These are phyloP conservation scores for Mollisiaceae sp. DNA, from an alignment of 2,329 filamentous ascomycete genomes.

Conservation along the genomic window DNA sequence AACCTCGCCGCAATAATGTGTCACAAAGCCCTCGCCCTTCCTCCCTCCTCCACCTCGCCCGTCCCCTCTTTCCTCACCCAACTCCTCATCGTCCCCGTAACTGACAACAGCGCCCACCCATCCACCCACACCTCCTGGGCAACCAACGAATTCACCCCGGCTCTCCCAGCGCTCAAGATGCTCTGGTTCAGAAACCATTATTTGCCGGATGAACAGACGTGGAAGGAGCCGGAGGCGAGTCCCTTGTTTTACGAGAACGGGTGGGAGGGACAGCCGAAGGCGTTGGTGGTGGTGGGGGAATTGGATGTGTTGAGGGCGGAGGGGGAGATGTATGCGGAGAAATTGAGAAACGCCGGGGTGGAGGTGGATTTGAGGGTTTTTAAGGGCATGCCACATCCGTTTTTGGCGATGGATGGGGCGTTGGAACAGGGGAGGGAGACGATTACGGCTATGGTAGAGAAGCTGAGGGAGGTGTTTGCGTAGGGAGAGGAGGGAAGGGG, in stretches of 20 bases:
- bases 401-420: slow-evolving; percentile 61
- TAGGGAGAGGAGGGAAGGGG: background rate
- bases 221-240: slow-evolving; percentile 58
- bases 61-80: slow-evolving; percentile 52
- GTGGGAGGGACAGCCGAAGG: slow-evolving; percentile 55
- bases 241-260: slow-evolving; percentile 55
- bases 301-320: slow-evolving; percentile 62
- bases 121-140: slow-evolving; percentile 53
- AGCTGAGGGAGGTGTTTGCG: slow-evolving; percentile 33
- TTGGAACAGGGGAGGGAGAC: slow-evolving; percentile 56
- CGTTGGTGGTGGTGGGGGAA: slow-evolving; percentile 59
- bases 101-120: slow-evolving; percentile 59
- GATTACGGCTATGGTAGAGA: slow-evolving; percentile 48
- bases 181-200: slow-evolving; percentile 65
- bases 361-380: slow-evolving; percentile 54
- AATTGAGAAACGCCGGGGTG: slow-evolving; percentile 53
- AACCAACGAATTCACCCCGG: slow-evolving; percentile 56
- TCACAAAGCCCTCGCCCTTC: slow-evolving; percentile 48
- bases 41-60: slow-evolving; percentile 17
- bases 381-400: slow-evolving; percentile 62
- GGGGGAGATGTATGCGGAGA: slow-evolving; percentile 56
- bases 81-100: slow-evolving; percentile 62
- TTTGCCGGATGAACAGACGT: slow-evolving; percentile 52
- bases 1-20: slow-evolving; percentile 59
- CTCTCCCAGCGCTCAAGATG: slow-evolving; percentile 62